Evolutionary conservation across 192 early-diverging fungal genomes (phyloP).

Genomic region (Linderina pennispora): DNA sequence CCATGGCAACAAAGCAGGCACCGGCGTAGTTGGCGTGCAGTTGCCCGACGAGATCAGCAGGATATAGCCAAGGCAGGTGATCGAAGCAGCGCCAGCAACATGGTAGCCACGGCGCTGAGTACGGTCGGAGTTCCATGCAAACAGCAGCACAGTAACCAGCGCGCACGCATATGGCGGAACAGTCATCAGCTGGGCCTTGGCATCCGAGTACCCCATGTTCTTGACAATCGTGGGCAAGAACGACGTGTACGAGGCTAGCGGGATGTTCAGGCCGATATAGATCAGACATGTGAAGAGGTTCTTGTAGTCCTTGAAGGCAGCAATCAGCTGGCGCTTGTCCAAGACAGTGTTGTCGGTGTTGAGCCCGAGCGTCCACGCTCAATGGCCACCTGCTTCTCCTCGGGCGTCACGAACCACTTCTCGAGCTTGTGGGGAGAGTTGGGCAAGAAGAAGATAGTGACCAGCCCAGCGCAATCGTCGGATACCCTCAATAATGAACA

Average conservation of each 20-base stretch:
- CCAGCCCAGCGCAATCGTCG: slow-evolving; percentile 49
- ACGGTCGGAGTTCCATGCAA: slow-evolving; percentile 48
- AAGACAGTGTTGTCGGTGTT: slow-evolving; percentile 30
- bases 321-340: slow-evolving; percentile 43
- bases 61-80: slow-evolving; percentile 37
- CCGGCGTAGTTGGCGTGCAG: slow-evolving; percentile 37
- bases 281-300: slow-evolving; percentile 50
- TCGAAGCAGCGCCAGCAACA: slow-evolving; percentile 20
- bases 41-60: slow-evolving; percentile 32
- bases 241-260: slow-evolving; percentile 57
- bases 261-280: slow-evolving; percentile 59
- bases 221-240: slow-evolving; percentile 69
- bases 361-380: slow-evolving; percentile 42
- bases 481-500: slow-evolving; percentile 66
- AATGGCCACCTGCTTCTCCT: slow-evolving; percentile 49
- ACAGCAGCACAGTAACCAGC: slow-evolving; percentile 24
- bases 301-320: slow-evolving; percentile 48
- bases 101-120: slow-evolving; percentile 40
- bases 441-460: slow-evolving; percentile 49
- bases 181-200: slow-evolving; percentile 47
- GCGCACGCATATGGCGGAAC: slow-evolving; percentile 50
- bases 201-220: slow-evolving; percentile 54
- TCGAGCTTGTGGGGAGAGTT: slow-evolving; percentile 48
- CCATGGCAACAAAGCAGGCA: slow-evolving; percentile 44
- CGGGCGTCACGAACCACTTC: slow-evolving; percentile 42